Percentiles rank a stretch among this genome's conserved stretches.
phyloP scores from a whole-genome alignment of 345 rosid species.

The Brassica juncea region DNA sequence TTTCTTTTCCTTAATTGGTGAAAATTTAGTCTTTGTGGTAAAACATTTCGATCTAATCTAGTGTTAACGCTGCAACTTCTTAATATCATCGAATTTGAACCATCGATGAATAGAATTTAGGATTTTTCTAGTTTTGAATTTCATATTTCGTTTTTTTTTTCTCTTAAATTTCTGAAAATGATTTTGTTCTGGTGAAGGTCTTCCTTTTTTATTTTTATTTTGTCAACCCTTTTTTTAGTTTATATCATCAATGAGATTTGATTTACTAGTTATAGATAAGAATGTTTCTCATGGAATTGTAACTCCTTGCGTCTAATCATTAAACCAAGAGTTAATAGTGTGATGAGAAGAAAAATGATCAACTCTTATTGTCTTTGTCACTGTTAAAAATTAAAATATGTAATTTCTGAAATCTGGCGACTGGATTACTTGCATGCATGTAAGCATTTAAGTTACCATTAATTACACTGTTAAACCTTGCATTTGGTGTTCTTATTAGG shows the following conservation, averaged over 20 bases:
- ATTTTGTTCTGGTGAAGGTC: constrained; percentile 1
- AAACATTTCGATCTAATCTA: background rate
- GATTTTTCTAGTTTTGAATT: too few species aligned
- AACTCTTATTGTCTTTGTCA: too few species aligned
- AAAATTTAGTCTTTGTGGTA: background rate
- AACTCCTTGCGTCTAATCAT: background rate
- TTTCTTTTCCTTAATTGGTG: too few species aligned
- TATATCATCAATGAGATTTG: constrained; percentile 18
- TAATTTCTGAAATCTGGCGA: too few species aligned
- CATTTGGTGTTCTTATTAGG: constrained; percentile 18
- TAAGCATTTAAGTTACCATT: constrained; percentile 23
- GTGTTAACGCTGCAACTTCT: background rate
- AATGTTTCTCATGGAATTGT: background rate
- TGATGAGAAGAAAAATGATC: too few species aligned
- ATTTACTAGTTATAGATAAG: background rate
- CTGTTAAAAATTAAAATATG: too few species aligned
- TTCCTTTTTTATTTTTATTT: too few species aligned
- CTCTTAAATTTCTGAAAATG: background rate
- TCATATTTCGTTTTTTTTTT: background rate
- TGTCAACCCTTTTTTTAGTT: background rate
- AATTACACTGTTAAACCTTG: constrained; percentile 8
- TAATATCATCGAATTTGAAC: too few species aligned
- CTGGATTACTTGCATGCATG: constrained; percentile 33
- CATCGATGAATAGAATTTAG: too few species aligned
- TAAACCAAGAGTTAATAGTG: too few species aligned